Evolutionary conservation across 1,284 basidiomycete species (phyloP), one percentile per base, ranked within the genome.

Genomic region (Irpex sp.): DNA sequence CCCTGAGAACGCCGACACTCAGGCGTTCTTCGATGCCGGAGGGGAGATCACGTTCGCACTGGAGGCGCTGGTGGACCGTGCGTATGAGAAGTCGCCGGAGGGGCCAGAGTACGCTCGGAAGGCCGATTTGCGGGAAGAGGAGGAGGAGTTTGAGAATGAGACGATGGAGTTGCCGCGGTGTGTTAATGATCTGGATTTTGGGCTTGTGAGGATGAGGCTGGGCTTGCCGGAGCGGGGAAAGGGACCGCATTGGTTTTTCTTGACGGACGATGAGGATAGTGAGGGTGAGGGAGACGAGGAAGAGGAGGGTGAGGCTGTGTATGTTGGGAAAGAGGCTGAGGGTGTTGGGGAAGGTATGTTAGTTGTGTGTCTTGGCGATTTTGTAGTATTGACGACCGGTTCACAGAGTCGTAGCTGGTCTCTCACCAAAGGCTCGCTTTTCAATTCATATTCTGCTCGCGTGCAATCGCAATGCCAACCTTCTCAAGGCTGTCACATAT

Each of bases 61-160:
- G 26, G 66, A 66, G 37, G 66, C 63, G 9, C 46, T 68, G 33
- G 62, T 61, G 36, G 60, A 67, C 49, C 59, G 55, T 21, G 65
- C 63, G 19, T 56, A 35, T 50, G 62, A 66, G 57, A 63, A 59
- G 50, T 66, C 64, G 26, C 66, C 64, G n/a, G 57, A 33, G 35
- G 67, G 63, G 7, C 17, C 46, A 11, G 59, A 60, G 53, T 66
- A 63, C 55, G 26, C 53, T 1, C 19, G 59, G 7, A 58, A 60
- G 33, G 21, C 43, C 13, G 56, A 58, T 19, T 4, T 61, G 33
- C 59, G 55, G 57, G 62, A 64, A 51, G 63, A 67, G 9, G 81
- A 83, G 62, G 74, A 76, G 3, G 81, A 82, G 51, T 63, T 67
- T 43, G 64, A 47, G 59, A 54, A 55, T 21, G 61, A 64, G 55